These are phyloP conservation scores for Pseudogymnoascus sp. DNA, from an alignment of 2,329 filamentous ascomycete species.

Conservation along the genomic window DNA sequence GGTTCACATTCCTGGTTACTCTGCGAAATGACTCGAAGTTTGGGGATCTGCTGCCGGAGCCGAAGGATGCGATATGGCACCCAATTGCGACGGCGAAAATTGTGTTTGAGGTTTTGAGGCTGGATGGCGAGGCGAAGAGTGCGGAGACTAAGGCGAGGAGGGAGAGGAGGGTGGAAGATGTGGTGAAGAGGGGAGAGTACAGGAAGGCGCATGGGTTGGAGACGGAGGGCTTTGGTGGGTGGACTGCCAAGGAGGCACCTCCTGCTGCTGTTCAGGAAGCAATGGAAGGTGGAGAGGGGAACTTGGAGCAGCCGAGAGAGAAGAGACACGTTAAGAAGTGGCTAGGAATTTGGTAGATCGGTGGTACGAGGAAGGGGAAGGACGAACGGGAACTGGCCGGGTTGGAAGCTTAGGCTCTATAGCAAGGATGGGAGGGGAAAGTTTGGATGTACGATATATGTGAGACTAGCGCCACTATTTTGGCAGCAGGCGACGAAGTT, in stretches of 20 bases:
- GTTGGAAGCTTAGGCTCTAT: neutral
- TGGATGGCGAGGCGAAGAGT: constrained; percentile 67
- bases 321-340: constrained; percentile 64
- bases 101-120: constrained; percentile 62
- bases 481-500: neutral
- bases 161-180: constrained; percentile 69
- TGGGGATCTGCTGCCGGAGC: constrained; percentile 66
- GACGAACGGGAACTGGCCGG: neutral
- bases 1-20: constrained; percentile 67
- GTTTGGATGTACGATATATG: neutral
- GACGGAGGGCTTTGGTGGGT: constrained; percentile 46
- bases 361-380: neutral
- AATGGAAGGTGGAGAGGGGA: constrained; percentile 24
- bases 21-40: constrained; percentile 74
- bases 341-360: constrained; percentile 66
- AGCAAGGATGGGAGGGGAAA: neutral
- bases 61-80: constrained; percentile 58
- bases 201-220: constrained; percentile 79
- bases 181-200: constrained; percentile 77
- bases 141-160: constrained; percentile 63
- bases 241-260: constrained; percentile 31
- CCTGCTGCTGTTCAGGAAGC: constrained; percentile 8
- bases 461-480: neutral
- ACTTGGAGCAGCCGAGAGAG: constrained; percentile 31
- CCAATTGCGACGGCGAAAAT: constrained; percentile 60